Evolutionary conservation across 768 basidiomycete genomes (phyloP), one percentile per base, ranked within the genome.

Genomic region (Baorangia bicolor): DNA sequence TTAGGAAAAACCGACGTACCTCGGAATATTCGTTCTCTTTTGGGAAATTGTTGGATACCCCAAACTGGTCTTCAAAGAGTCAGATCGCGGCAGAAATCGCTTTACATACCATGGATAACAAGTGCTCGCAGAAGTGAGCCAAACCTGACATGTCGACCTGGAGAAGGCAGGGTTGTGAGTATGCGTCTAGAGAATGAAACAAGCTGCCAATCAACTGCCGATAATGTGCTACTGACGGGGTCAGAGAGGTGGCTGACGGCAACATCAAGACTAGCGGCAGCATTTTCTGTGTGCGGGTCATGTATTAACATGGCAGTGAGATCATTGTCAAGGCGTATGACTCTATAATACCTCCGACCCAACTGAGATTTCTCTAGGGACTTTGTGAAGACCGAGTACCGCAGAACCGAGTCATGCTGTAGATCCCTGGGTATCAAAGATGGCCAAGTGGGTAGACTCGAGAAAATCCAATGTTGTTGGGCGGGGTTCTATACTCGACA

Each of bases 11-110:
- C 10, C 1, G 33, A 62, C 75, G 30, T 56, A 88, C 91, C 75
- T 94, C 88, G 34, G 86, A 87, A 71, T 98, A 99, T 59, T 95
- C 97, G 66, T 97, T 98, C 71, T 99, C 97, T 53, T n/a, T 82
- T 79, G 4, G 94, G 93, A 71, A 87, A 96, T 69, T 85, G 83
- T 61, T 85, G 83, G 10, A 89, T 92, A 20, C 91, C 90, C 90
- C 92, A 38, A 57, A 38, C 23, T 35, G 34, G 40, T 23, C 51
- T 60, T 31, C 53, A 25, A 28, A 51, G 50, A 12, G 2, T 48
- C 16, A 30, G 12, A 12, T 3, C 16, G 41, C 1, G 12, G 25
- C 14, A 37, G 41, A 9, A 31, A 43, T 37, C 34, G 33, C 8
- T 31, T 9, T 5, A 70, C 85, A 58, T 63, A 94, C 95, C 87